Conservation (phyloP, 2,329 filamentous ascomycete genomes). For the Nemania sp. region DNA sequence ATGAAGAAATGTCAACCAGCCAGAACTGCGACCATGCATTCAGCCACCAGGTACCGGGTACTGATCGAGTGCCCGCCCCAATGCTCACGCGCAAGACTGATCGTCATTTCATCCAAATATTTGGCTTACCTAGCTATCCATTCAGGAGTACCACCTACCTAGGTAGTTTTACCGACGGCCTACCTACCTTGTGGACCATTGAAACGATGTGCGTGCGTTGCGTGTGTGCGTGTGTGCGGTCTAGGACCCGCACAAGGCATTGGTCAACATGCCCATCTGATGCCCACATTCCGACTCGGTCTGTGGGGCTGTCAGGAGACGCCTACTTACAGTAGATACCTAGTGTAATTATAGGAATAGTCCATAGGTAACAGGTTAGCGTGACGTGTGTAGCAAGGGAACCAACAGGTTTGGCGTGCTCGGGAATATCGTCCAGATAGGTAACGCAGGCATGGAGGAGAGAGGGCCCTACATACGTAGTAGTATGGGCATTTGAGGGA, state of each 20-base stretch:
- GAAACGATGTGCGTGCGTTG: constrained; percentile 17
- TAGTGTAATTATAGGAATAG: constrained; percentile 14
- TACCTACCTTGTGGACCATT: constrained; percentile 21
- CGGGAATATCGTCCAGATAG: background rate
- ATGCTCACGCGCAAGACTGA: constrained; percentile 3
- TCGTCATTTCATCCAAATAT: constrained; percentile 15
- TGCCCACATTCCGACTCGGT: constrained; percentile 10
- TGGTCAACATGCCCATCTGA: too few relatives aligned
- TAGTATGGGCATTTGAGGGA: background rate
- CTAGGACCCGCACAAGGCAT: constrained; percentile 19
- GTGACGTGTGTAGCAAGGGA: background rate
- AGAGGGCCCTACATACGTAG: too few relatives aligned
- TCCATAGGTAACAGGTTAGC: background rate
- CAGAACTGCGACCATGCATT: constrained; percentile 6
- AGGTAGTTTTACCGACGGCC: background rate
- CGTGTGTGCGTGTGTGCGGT: constrained; percentile 15
- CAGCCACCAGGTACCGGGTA: constrained; percentile 13
- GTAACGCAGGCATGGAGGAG: too few relatives aligned
- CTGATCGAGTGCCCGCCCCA: background rate
- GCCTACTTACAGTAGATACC: too few relatives aligned
- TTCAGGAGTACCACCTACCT: background rate
- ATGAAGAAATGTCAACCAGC: constrained; percentile 9
- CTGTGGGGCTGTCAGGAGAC: constrained; percentile 11
- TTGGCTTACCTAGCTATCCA: constrained; percentile 5
- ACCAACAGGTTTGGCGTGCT: constrained; percentile 7